These are phyloP conservation scores for Lactarius vividus DNA, from an alignment of 768 basidiomycete genomes.

Conservation along the genomic window DNA sequence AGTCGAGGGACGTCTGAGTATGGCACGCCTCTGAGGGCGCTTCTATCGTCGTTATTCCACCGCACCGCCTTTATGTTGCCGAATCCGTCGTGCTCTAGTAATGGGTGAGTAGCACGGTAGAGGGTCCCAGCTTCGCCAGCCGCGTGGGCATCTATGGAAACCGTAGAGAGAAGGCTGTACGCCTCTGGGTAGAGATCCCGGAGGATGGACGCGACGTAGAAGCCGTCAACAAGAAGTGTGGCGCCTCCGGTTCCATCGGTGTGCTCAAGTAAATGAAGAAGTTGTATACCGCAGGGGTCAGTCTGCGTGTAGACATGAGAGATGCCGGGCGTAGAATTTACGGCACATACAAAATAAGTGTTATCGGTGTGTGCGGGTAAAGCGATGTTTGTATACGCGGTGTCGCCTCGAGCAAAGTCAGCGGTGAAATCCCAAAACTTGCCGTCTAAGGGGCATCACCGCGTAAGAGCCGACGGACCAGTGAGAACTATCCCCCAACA, in stretches of 20 bases:
- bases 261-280: conserved; percentile 91
- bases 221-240: conserved; percentile 93
- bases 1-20: conserved; percentile 53
- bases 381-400: conserved; percentile 88
- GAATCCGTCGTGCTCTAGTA: conserved; percentile 61
- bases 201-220: conserved; percentile 83
- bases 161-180: conserved; percentile 63
- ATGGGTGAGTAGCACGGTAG: conserved; percentile 63
- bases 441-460: conserved; percentile 56
- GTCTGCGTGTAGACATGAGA: conserved; percentile 48
- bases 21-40: conserved; percentile 63
- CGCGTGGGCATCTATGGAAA: conserved; percentile 80
- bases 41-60: conserved; percentile 95
- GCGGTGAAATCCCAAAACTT: conserved; percentile 98
- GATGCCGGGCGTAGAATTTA: background rate
- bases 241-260: conserved; percentile 79
- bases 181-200: conserved; percentile 66
- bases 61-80: conserved; percentile 73
- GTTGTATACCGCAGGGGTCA: conserved; percentile 91
- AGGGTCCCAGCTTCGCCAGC: conserved; percentile 68
- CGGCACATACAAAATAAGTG: conserved; percentile 61
- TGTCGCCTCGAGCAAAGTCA: conserved; percentile 86
- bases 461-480: background rate
- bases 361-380: conserved; percentile 83
- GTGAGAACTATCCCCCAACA: background rate